Evolutionary conservation across 352 stramenopile species (phyloP).

Genomic region (Achlya hypogyna): DNA sequence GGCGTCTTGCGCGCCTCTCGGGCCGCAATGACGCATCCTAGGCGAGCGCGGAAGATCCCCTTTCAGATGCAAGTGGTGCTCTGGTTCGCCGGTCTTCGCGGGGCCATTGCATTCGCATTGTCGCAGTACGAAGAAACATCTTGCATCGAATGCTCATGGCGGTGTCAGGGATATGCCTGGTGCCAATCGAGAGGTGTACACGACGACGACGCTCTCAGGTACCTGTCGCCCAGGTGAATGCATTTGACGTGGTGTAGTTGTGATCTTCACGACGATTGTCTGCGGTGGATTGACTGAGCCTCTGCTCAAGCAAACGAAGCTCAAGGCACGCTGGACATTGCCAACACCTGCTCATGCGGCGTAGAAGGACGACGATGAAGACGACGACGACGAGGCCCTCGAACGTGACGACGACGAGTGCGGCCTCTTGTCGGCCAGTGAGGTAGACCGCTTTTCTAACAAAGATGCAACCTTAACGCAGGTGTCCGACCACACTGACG

Average conservation of each 20-base stretch:
- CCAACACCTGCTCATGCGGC: neutral
- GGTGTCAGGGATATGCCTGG: conserved; percentile 86
- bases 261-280: conserved; percentile 95
- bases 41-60: conserved; percentile 47
- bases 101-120: conserved; percentile 86
- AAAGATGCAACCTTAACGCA: neutral
- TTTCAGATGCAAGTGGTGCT: conserved; percentile 88
- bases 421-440: conserved; percentile 3
- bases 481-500: conserved; percentile 32
- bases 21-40: neutral
- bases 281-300: conserved; percentile 88
- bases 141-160: neutral
- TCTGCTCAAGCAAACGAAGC: conserved; percentile 68
- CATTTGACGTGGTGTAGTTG: conserved; percentile 39
- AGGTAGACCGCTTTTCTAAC: neutral
- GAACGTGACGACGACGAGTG: conserved; percentile 2
- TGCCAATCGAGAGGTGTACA: conserved; percentile 84
- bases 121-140: conserved; percentile 33
- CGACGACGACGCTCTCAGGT: conserved; percentile 61
- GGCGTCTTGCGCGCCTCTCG: too few relatives aligned
- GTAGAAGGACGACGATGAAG: conserved; percentile 9
- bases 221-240: neutral
- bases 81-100: conserved; percentile 81
- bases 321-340: conserved; percentile 34
- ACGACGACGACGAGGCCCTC: neutral